Conservation (phyloP, 306 rosid genomes). For the Rosa persica region DNA sequence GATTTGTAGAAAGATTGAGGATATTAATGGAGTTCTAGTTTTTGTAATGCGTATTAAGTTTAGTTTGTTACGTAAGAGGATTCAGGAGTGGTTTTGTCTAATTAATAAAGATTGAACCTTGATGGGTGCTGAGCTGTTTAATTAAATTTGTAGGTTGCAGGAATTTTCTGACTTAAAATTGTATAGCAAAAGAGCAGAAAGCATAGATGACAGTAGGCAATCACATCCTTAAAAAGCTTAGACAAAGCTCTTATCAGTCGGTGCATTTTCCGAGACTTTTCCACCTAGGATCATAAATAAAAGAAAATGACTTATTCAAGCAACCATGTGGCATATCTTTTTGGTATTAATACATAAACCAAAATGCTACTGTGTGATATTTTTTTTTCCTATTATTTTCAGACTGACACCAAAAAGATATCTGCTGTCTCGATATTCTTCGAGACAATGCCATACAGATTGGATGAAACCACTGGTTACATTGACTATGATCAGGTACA, state of each 20-base stretch:
- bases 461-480: constrained; percentile 83
- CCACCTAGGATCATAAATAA: not conserved
- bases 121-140: not conserved
- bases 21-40: not conserved
- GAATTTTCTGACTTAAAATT: not conserved
- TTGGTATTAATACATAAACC: not conserved
- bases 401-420: constrained; percentile 92
- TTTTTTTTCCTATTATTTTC: constrained; percentile 33
- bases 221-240: not conserved
- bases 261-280: not conserved
- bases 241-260: not conserved
- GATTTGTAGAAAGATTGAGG: not conserved
- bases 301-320: not conserved
- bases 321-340: not conserved
- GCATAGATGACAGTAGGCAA: not conserved
- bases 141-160: not conserved
- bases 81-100: not conserved
- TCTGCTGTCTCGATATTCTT: constrained; percentile 81
- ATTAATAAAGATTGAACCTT: not conserved
- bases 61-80: not conserved
- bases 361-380: not conserved
- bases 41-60: not conserved
- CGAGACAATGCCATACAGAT: constrained; percentile 90
- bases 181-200: not conserved
- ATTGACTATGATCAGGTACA: constrained; percentile 93